These are phyloP conservation scores for Mortierella sp. DNA, from an alignment of 371 early-diverging fungal species.

Conservation along the genomic window DNA sequence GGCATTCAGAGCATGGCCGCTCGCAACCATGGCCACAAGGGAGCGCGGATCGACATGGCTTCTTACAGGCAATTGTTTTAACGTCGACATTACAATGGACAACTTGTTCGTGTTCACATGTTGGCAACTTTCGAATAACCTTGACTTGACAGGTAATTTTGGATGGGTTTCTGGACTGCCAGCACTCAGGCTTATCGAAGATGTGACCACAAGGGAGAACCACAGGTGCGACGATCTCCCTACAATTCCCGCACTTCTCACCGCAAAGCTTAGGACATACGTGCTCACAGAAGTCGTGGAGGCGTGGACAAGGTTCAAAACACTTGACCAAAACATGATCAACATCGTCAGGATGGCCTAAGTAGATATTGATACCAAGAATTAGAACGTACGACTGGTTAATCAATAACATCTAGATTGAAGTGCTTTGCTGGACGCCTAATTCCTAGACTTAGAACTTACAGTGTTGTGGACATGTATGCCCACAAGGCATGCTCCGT, in stretches of 20 bases:
- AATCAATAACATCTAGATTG: no score
- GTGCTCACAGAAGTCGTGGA: conserved; percentile 51
- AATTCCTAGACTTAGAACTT: neutral
- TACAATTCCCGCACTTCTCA: conserved; percentile 59
- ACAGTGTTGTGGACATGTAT: conserved; percentile 56
- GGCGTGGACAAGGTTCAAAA: conserved; percentile 55
- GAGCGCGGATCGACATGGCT: conserved; percentile 19
- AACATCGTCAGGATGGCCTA: conserved; percentile 48
- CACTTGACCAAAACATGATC: conserved; percentile 50
- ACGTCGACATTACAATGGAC: conserved; percentile 31
- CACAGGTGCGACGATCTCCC: conserved; percentile 27
- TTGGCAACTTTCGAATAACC: conserved; percentile 29
- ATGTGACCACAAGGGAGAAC: conserved; percentile 51
- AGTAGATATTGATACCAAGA: neutral
- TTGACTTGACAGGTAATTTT: conserved; percentile 33
- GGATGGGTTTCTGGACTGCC: conserved; percentile 26
- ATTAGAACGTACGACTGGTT: neutral
- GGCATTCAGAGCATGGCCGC: conserved; percentile 22
- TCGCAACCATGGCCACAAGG: conserved; percentile 58
- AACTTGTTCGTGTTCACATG: conserved; percentile 57
- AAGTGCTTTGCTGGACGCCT: no score
- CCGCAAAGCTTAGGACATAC: conserved; percentile 57
- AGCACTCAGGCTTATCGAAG: conserved; percentile 33
- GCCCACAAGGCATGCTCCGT: conserved; percentile 45
- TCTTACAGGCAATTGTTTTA: neutral